Base-by-base conservation (phyloP, 768 basidiomycete species). In the Lentinula guzmanii region DNA sequence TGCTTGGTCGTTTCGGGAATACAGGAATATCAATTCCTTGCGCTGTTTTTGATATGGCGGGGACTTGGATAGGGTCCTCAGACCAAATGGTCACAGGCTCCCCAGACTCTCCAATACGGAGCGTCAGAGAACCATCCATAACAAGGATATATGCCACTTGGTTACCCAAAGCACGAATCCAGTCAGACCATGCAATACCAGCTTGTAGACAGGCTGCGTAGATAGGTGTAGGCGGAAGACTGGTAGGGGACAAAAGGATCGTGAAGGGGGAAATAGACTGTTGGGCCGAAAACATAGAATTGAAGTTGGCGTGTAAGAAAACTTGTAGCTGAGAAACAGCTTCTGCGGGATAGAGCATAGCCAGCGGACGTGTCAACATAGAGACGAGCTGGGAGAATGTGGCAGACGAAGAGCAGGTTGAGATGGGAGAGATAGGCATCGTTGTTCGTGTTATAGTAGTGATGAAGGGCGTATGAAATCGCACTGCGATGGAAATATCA, bases 61-160 rank as follows among this genome's bases (percentile, higher is more conserved):
- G 43, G 21, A 48, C n/a, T 13, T 46, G 45, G 31, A 50, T 18
- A 51, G 15, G 13, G 11, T 60, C 58, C 16, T 50, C 48, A 18
- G 35, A 28, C 56, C 56, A 57, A n/a, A 57, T 7, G 15, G 41
- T 57, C 18, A 45, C n/a, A 43, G 42, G 15, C 11, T 57, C 41
- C 15, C 56, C 42, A 43, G 18, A 28, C 16, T 57, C 39, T 3
- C 35, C 56, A 43, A 41, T 41, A 24, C 52, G 52, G 24, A 43
- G 11, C 13, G 24, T 41, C 13, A 57, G 11, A 33, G 34, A 18
- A 5, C 56, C 56, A 7, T 57, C 56, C 56, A 57, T 57, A 2
- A 57, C 56, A 37, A 57, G 39, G 56, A 57, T 41, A 45, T 57
- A 57, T n/a, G 42, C 45, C 7, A 31, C 37, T 43, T 57, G 35